A percentile compares a stretch with the other conserved stretches of the same genome.
Evolutionary conservation across 495 filamentous ascomycete species (phyloP).

Genomic region (Aspergillus sclerotioniger): DNA sequence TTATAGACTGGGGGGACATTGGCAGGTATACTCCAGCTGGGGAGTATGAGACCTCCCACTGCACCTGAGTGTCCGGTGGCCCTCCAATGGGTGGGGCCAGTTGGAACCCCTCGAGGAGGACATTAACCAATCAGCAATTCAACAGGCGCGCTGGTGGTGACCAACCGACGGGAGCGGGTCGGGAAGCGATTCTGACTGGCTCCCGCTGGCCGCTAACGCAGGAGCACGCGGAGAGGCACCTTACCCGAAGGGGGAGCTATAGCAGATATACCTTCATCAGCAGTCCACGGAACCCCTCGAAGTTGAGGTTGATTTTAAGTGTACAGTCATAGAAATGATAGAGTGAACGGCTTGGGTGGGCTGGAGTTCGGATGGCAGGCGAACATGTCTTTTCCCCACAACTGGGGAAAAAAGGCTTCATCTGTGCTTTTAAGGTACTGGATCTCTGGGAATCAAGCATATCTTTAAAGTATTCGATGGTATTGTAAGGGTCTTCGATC

Average conservation of each 20-base stretch:
- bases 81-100: background rate
- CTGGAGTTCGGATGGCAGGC: background rate
- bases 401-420: background rate
- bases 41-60: background rate
- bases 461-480: background rate
- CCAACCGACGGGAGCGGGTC: background rate
- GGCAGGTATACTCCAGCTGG: background rate
- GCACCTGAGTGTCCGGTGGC: background rate
- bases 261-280: constrained; percentile 25
- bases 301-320: constrained; percentile 4
- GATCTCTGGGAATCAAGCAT: background rate
- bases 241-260: constrained; percentile 40
- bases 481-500: no score
- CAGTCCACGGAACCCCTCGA: background rate
- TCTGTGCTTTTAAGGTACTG: background rate
- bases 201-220: background rate
- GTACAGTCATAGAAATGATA: background rate
- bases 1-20: background rate
- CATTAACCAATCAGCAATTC: background rate
- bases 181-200: background rate
- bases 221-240: constrained; percentile 17
- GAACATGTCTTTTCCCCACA: background rate
- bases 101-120: no score
- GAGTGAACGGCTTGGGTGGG: background rate
- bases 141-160: background rate